These are phyloP conservation scores for Fusarium oxysporum DNA, from an alignment of 2,329 filamentous ascomycete genomes.

Conservation along the genomic window DNA sequence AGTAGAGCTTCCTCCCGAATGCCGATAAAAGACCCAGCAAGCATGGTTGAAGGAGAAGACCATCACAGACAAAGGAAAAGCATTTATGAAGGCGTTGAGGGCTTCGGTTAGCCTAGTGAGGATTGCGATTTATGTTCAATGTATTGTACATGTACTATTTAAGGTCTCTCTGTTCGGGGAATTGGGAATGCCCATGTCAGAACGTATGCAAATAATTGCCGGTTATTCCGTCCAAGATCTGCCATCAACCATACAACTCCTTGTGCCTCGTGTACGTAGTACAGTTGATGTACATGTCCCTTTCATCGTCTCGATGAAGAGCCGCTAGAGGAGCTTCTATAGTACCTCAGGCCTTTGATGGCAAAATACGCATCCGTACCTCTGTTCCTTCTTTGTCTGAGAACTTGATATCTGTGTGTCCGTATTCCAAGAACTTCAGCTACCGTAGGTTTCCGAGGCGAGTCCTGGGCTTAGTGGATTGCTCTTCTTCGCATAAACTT, in stretches of 20 bases:
- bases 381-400: neutral
- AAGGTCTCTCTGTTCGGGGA: neutral
- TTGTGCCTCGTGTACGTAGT: conserved; percentile 5
- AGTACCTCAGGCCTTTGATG: neutral
- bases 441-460: neutral
- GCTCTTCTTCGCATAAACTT: neutral
- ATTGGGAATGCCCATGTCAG: conserved; percentile 16
- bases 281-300: conserved; percentile 17
- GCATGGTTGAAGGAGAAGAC: conserved; percentile 12
- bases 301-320: neutral
- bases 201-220: conserved; percentile 29
- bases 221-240: neutral
- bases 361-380: neutral
- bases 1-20: conserved; percentile 44
- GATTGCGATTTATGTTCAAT: conserved; percentile 18
- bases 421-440: neutral
- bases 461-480: neutral
- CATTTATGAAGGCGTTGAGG: conserved; percentile 37
- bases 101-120: conserved; percentile 25
- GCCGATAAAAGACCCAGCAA: conserved; percentile 23
- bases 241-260: neutral
- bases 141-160: conserved; percentile 35
- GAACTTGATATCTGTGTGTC: neutral
- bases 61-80: conserved; percentile 5
- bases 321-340: neutral